Evolutionary conservation across 2,329 filamentous ascomycete genomes (phyloP).

Genomic region (Diaporthe nobilis): DNA sequence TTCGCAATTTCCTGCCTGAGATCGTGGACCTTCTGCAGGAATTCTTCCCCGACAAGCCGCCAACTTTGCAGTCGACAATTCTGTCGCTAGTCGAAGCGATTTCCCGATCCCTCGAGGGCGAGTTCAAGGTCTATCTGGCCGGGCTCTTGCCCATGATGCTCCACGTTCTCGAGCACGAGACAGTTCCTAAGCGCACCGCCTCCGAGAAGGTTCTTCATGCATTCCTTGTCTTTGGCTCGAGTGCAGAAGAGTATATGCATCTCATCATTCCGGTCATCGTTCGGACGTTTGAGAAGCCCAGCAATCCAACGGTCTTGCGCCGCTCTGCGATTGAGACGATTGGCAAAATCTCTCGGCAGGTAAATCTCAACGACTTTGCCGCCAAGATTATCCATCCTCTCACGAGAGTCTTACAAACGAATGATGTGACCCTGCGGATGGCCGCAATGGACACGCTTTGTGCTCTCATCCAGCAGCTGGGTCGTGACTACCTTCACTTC

Average conservation of each 20-base stretch:
- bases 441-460: conserved; percentile 94
- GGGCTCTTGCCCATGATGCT: conserved; percentile 93
- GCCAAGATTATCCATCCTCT: conserved; percentile 97
- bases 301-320: conserved; percentile 83
- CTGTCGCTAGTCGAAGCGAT: conserved; percentile 94
- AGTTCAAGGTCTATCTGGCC: conserved; percentile 97
- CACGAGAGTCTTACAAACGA: conserved; percentile 82
- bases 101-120: conserved; percentile 91
- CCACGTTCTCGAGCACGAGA: conserved; percentile 90
- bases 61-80: conserved; percentile 90
- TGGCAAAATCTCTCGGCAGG: conserved; percentile 92
- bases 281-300: conserved; percentile 90
- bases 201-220: conserved; percentile 94
- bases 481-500: conserved; percentile 95
- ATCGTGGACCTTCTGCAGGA: conserved; percentile 90
- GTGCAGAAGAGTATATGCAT: conserved; percentile 99
- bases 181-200: conserved; percentile 79
- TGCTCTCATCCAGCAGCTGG: conserved; percentile 94
- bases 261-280: conserved; percentile 97
- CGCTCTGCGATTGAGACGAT: conserved; percentile 95
- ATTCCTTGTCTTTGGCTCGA: conserved; percentile 95
- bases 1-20: conserved; percentile 88
- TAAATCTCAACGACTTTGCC: conserved; percentile 97
- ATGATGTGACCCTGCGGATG: conserved; percentile 80
- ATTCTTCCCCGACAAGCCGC: conserved; percentile 83